Evolutionary conservation across 768 basidiomycete genomes (phyloP).

Genomic region (Lyophyllum shimeji): DNA sequence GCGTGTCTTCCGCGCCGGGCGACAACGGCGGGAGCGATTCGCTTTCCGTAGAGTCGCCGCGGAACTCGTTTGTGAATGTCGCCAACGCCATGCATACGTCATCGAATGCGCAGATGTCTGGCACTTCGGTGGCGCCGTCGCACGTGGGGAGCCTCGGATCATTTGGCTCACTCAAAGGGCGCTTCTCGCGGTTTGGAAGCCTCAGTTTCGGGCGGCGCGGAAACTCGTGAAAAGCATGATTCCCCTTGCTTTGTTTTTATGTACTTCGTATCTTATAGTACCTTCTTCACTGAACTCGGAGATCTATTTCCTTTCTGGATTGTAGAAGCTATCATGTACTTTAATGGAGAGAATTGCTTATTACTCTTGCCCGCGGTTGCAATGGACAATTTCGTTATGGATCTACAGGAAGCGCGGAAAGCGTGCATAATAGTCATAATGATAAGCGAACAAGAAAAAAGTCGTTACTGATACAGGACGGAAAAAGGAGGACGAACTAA

Average conservation of each 20-base stretch:
- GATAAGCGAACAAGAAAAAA: neutral
- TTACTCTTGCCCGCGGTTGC: neutral
- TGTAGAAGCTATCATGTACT: slow-evolving; percentile 9
- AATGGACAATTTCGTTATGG: neutral
- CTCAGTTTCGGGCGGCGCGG: slow-evolving; percentile 62
- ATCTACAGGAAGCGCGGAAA: neutral
- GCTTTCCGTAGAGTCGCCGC: slow-evolving; percentile 65
- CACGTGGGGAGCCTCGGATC: slow-evolving; percentile 61
- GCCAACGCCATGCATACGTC: slow-evolving; percentile 47
- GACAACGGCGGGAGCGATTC: slow-evolving; percentile 60
- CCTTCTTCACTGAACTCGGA: neutral
- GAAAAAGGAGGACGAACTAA: neutral
- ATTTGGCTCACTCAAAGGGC: slow-evolving; percentile 65
- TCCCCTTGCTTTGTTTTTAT: slow-evolving; percentile 14
- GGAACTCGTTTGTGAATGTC: slow-evolving; percentile 75
- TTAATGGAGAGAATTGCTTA: neutral
- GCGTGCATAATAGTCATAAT: slow-evolving; percentile 1
- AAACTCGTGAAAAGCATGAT: slow-evolving; percentile 12
- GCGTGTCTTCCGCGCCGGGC: slow-evolving; percentile 75
- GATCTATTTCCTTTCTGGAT: neutral
- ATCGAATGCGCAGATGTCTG: slow-evolving; percentile 42
- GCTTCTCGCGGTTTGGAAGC: slow-evolving; percentile 77
- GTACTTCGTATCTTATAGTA: slow-evolving; percentile 8
- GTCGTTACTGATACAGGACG: slow-evolving; percentile 7
- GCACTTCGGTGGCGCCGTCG: slow-evolving; percentile 61